Evolutionary conservation across 192 early-diverging fungal species (phyloP).

Genomic region (Coemansia sp.): DNA sequence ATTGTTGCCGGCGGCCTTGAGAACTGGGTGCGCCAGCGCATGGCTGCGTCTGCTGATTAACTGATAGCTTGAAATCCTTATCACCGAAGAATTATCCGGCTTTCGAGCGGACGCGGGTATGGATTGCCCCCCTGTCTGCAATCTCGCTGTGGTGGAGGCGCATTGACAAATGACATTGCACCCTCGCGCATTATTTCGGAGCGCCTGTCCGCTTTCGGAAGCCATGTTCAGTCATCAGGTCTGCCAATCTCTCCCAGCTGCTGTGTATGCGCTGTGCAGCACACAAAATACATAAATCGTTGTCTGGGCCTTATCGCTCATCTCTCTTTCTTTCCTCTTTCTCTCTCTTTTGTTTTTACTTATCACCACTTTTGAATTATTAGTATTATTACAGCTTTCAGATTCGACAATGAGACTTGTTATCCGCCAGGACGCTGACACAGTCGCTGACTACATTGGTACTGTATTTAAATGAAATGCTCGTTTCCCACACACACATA

Average conservation of each 20-base stretch:
- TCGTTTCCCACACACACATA: too few species aligned
- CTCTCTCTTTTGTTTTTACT: neutral
- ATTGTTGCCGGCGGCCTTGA: slow-evolving; percentile 93
- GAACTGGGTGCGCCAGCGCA: slow-evolving; percentile 84
- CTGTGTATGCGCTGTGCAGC: too few species aligned
- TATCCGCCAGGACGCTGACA: slow-evolving; percentile 69
- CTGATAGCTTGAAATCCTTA: neutral
- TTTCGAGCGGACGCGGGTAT: neutral
- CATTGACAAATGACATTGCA: neutral
- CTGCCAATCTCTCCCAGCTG: neutral
- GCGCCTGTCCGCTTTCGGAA: neutral
- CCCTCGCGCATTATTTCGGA: slow-evolving; percentile 6
- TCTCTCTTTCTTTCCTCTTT: slow-evolving; percentile 6
- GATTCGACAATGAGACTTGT: slow-evolving; percentile 65
- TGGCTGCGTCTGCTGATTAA: slow-evolving; percentile 25
- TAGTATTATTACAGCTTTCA: neutral
- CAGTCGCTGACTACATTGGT: slow-evolving; percentile 71
- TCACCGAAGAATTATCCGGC: slow-evolving; percentile 5
- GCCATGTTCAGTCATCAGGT: neutral
- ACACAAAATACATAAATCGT: neutral
- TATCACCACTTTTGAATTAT: neutral
- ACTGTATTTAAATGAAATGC: slow-evolving; percentile 30
- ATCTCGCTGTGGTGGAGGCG: neutral
- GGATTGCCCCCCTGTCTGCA: neutral
- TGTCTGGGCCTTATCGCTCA: slow-evolving; percentile 15